Evolutionary conservation across 345 rosid species (phyloP), one percentile per base, ranked within the genome.

Genomic region (Trapa incisa): DNA sequence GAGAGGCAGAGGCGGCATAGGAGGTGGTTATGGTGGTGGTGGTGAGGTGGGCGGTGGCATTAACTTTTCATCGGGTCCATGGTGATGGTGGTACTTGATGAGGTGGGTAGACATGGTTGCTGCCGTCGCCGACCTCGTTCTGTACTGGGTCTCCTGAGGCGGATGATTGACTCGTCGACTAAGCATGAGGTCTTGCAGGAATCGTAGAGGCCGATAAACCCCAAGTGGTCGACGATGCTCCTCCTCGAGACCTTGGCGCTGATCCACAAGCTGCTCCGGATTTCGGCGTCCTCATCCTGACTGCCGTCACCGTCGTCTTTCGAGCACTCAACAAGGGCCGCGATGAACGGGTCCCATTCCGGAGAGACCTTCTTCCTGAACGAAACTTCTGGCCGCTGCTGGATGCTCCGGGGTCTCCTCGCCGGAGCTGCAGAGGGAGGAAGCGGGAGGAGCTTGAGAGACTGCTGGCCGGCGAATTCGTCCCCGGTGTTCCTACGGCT

Each of bases 271-370:
- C 41, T 50, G 35, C 29, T 22, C 29, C 61, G 48, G 48, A 11
- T 56, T 0, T 38, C 13, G 0, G 71, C 36, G 4, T 72, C 68
- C 0, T 72, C 68, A 3, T 74, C 66, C 0, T 75, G 32, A 1
- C 68, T 65, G 1, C 70, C 52, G 13, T 57, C 38, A 2, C 53
- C 70, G 2, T 70, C 84, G 1, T 83, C 91, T 78, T 85, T 90
- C 3, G 92, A 93, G 50, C 98, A 92, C 52, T 80, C 84, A 8
- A 89, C 82, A 29, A 92, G 75, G 22, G 98, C 98, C 0, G 87
- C 87, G 0, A 86, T 61, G 60, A 92, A 93, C 0, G 98, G 98
- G 75, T 93, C 98, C 71, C 60, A 69, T 3, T 37, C 63, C 3
- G 63, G 63, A 16, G 37, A 58, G 63, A 36, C 32, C 68, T 79